These are phyloP conservation scores for Rosa persica DNA, from an alignment of 306 rosid genomes.

Conservation along the genomic window DNA sequence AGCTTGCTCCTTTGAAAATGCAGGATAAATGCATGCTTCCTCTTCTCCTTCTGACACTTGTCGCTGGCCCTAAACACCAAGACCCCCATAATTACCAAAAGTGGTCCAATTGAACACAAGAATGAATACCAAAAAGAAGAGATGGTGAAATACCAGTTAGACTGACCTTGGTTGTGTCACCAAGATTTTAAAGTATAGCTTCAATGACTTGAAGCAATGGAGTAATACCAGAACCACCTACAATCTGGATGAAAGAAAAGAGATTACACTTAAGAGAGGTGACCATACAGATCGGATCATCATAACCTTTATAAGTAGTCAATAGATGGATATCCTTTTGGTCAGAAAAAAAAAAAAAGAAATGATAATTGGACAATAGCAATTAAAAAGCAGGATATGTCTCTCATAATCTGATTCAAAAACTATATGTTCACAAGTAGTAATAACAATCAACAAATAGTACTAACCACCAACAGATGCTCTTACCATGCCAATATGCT, in stretches of 20 bases:
- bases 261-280: constrained; percentile 6
- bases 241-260: constrained; percentile 58
- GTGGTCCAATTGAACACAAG: too few species aligned
- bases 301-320: not conserved
- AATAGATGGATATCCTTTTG: not conserved
- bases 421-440: not conserved
- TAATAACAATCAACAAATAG: not conserved
- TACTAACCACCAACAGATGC: too few species aligned
- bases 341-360: too few species aligned
- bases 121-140: too few species aligned
- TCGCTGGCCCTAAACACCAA: too few species aligned
- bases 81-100: too few species aligned
- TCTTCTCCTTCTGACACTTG: too few species aligned
- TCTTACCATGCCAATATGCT: constrained; percentile 95
- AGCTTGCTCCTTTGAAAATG: too few species aligned
- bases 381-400: not conserved
- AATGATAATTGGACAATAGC: not conserved
- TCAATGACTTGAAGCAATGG: constrained; percentile 98
- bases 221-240: constrained; percentile 96
- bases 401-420: not conserved
- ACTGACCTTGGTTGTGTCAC: constrained; percentile 80
- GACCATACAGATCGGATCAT: constrained; percentile 1
- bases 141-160: too few species aligned
- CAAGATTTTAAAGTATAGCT: constrained; percentile 89
- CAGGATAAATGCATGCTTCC: too few species aligned